Evolutionary conservation across 176 grass and related monocot genomes (phyloP).

Genomic region (Aegilops bicornis): DNA sequence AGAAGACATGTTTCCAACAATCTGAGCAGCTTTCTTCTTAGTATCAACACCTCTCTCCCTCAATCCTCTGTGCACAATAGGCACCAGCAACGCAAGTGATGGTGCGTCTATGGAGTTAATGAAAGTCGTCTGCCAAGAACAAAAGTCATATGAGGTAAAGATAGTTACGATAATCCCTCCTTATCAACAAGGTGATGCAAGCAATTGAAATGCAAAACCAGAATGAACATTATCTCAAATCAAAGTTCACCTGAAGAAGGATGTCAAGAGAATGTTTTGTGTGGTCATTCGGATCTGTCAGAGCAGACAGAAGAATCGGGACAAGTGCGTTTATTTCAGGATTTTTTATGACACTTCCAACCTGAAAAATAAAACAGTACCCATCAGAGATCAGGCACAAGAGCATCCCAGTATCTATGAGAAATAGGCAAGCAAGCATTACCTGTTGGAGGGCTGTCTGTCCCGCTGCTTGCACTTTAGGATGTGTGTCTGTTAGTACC

Average conservation of each 20-base stretch:
- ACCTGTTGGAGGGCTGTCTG: slow-evolving; percentile 98
- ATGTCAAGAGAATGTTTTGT: slow-evolving; percentile 95
- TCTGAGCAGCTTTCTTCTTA: slow-evolving; percentile 98
- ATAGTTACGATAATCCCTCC: slow-evolving; percentile 15
- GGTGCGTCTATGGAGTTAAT: slow-evolving; percentile 97
- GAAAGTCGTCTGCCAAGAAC: slow-evolving; percentile 83
- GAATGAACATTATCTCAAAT: not conserved
- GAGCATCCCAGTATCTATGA: not conserved
- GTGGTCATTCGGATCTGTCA: slow-evolving; percentile 81
- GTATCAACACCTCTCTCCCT: slow-evolving; percentile 97
- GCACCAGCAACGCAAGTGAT: slow-evolving; percentile 89
- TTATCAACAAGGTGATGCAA: slow-evolving; percentile 12
- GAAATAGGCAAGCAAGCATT: slow-evolving; percentile 24
- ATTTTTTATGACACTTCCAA: slow-evolving; percentile 99
- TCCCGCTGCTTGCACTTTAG: slow-evolving; percentile 86
- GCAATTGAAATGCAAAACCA: not conserved
- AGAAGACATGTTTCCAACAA: slow-evolving; percentile 99
- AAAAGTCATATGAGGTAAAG: slow-evolving; percentile 18
- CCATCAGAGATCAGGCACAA: slow-evolving; percentile 18
- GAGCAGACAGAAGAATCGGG: slow-evolving; percentile 80
- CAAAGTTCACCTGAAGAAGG: slow-evolving; percentile 82
- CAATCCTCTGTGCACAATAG: slow-evolving; percentile 97
- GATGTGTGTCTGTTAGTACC: slow-evolving; percentile 98
- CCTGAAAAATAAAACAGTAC: slow-evolving; percentile 51
- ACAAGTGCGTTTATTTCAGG: slow-evolving; percentile 97